Conservation (phyloP, 768 basidiomycete genomes). For the Leccinum obscurum region DNA sequence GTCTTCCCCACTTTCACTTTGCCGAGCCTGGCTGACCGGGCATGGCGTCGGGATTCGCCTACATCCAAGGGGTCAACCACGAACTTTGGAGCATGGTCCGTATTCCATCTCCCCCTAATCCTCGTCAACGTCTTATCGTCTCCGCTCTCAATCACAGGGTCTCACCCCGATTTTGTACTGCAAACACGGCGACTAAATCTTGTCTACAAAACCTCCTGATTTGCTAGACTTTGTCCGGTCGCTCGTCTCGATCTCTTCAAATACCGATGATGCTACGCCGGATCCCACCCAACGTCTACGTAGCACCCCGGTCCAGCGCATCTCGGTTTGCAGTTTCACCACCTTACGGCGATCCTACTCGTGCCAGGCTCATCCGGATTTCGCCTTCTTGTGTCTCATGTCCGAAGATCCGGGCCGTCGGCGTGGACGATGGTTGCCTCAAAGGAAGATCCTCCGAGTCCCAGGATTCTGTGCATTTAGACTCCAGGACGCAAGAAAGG, state of each 20-base stretch:
- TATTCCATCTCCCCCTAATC: conserved; percentile 1
- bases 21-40: conserved; percentile 12
- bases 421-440: background rate
- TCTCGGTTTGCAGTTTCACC: conserved; percentile 41
- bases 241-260: conserved; percentile 11
- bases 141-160: conserved; percentile 46
- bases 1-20: conserved; percentile 41
- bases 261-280: background rate
- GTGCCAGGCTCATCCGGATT: conserved; percentile 1
- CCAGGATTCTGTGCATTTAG: conserved; percentile 24
- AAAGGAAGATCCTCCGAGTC: background rate
- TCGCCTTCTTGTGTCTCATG: conserved; percentile 21
- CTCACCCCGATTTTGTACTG: conserved; percentile 77
- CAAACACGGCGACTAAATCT: conserved; percentile 49
- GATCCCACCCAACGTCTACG: background rate
- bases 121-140: background rate
- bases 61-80: conserved; percentile 95
- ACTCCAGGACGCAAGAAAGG: conserved; percentile 52
- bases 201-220: conserved; percentile 46
- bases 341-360: conserved; percentile 24
- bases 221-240: conserved; percentile 40
- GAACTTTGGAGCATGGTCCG: conserved; percentile 83
- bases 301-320: conserved; percentile 24
- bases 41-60: conserved; percentile 68
- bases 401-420: background rate